Conservation (phyloP, 257 asterid species). For the Ehretia macrophylla region DNA sequence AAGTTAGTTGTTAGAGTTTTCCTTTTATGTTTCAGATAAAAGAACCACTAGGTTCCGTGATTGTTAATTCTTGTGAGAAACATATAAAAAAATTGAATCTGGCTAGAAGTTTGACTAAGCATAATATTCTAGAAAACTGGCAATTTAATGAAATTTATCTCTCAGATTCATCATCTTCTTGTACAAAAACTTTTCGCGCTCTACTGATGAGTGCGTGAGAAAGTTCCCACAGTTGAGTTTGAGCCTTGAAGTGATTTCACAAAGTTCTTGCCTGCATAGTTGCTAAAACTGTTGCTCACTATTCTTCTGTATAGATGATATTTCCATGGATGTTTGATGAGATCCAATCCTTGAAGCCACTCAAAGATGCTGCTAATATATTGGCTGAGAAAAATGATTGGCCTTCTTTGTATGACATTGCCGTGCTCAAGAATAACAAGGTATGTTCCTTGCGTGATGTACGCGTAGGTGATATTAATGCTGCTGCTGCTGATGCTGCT, state of each 20-base stretch:
- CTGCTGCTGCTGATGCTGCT: background rate
- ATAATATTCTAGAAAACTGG: too few relatives aligned
- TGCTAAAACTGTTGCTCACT: background rate
- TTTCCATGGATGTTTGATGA: slow-evolving; percentile 97
- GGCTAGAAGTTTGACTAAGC: too few relatives aligned
- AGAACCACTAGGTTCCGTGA: too few relatives aligned
- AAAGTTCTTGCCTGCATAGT: background rate
- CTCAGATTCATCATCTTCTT: too few relatives aligned
- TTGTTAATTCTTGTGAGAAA: too few relatives aligned
- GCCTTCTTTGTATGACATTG: slow-evolving; percentile 74
- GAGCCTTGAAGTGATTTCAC: background rate
- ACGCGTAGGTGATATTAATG: background rate
- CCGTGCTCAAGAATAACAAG: slow-evolving; percentile 60
- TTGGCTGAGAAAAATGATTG: slow-evolving; percentile 84
- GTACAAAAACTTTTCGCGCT: too few relatives aligned
- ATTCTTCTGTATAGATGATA: slow-evolving; percentile 50
- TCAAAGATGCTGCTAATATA: slow-evolving; percentile 68
- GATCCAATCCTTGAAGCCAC: slow-evolving; percentile 70
- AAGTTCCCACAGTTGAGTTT: too few relatives aligned
- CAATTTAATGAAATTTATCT: too few relatives aligned
- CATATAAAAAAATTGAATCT: too few relatives aligned
- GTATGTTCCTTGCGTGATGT: slow-evolving; percentile 17
- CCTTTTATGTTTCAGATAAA: too few relatives aligned
- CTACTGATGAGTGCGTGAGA: too few relatives aligned
- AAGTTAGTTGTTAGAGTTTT: too few relatives aligned